Percentiles rank a stretch among this genome's conserved stretches.
Conservation (phyloP, 768 basidiomycete genomes). For the Cystobasidium ongulense region DNA sequence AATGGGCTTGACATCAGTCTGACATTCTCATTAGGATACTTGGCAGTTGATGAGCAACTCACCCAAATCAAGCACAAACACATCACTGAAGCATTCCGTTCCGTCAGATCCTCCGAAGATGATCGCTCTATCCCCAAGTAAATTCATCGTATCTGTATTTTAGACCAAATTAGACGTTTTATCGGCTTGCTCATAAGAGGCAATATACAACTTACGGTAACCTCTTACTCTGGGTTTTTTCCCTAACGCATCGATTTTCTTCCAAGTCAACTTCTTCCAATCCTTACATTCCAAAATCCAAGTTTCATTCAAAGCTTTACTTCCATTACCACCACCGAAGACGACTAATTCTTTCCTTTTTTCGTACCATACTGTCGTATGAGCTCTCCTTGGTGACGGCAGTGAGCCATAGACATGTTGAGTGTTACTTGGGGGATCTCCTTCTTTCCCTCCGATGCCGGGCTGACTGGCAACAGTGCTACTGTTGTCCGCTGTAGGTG, state of each 20-base stretch:
- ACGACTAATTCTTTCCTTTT: conserved; percentile 7
- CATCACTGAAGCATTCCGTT: conserved; percentile 73
- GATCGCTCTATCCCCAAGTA: conserved; percentile 76
- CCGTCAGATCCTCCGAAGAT: conserved; percentile 88
- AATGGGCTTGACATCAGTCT: not conserved
- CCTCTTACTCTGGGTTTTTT: conserved; percentile 17
- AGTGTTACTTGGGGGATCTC: not conserved
- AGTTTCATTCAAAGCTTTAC: conserved; percentile 16
- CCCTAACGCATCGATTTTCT: conserved; percentile 13
- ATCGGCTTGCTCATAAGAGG: not conserved
- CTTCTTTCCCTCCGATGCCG: not conserved
- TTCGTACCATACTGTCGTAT: conserved; percentile 29
- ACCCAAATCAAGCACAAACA: conserved; percentile 83
- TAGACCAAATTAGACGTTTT: conserved; percentile 61
- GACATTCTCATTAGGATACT: not conserved
- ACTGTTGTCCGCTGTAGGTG: not conserved
- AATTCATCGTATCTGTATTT: conserved; percentile 65
- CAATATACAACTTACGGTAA: conserved; percentile 14
- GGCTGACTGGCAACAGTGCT: not conserved
- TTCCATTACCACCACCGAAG: conserved; percentile 34
- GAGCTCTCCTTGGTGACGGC: conserved; percentile 30
- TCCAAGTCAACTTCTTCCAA: not conserved
- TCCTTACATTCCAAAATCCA: conserved; percentile 5
- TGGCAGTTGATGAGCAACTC: conserved; percentile 42
- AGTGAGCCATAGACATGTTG: conserved; percentile 2